A percentile compares a stretch with the other conserved stretches of the same genome.
These are phyloP conservation scores for Verticillium dahliae DNA, from an alignment of 2,329 filamentous ascomycete genomes.

Conservation along the genomic window DNA sequence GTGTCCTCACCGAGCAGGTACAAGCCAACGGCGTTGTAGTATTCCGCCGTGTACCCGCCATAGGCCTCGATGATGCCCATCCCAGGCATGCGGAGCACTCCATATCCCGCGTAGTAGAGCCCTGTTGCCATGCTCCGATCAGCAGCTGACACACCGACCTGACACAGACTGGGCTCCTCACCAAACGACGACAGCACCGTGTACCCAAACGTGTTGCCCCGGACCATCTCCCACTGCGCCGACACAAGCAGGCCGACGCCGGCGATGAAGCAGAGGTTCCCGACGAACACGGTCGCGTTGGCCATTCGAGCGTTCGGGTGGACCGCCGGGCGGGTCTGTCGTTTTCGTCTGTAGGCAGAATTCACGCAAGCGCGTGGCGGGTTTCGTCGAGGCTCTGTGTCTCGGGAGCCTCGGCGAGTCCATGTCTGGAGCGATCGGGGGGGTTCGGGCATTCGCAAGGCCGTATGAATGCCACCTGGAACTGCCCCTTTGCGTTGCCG, in stretches of 20 bases:
- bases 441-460: no score
- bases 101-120: slow-evolving; percentile 21
- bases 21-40: slow-evolving; percentile 20
- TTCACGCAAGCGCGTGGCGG: no score
- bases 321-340: no score
- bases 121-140: slow-evolving; percentile 5
- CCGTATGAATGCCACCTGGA: no score
- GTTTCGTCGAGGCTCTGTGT: no score
- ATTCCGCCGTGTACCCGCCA: slow-evolving; percentile 17
- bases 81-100: slow-evolving; percentile 15
- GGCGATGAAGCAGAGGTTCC: slow-evolving; percentile 20
- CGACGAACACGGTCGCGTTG: slow-evolving; percentile 19
- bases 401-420: no score
- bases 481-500: no score
- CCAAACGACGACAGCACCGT: slow-evolving; percentile 20
- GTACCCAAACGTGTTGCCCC: slow-evolving; percentile 20
- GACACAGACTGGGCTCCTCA: background rate
- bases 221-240: slow-evolving; percentile 20
- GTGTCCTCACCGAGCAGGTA: slow-evolving; percentile 16
- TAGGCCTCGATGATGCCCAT: slow-evolving; percentile 18
- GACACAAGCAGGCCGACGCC: slow-evolving; percentile 19
- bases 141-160: background rate
- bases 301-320: slow-evolving; percentile 8
- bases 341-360: no score
- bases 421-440: no score